Evolutionary conservation across 2,329 filamentous ascomycete species (phyloP).

Genomic region (Botrytis paeoniae): DNA sequence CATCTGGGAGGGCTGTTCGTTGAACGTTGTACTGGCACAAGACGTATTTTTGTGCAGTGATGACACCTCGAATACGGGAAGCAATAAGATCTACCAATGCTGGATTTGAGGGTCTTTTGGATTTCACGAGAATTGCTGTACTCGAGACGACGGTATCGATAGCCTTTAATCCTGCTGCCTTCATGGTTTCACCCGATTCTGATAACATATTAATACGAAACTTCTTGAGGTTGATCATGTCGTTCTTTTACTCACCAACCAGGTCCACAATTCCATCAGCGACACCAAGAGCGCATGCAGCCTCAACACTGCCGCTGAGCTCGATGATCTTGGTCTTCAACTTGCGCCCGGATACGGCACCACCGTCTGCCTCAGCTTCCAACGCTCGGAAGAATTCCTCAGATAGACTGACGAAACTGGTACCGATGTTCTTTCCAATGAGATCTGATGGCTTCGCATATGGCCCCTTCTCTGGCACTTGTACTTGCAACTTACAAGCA

Average conservation of each 20-base stretch:
- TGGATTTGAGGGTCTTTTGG: slow-evolving; percentile 74
- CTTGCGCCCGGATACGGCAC: slow-evolving; percentile 45
- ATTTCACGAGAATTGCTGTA: slow-evolving; percentile 88
- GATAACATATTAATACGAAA: slow-evolving; percentile 25
- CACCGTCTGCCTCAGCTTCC: slow-evolving; percentile 53
- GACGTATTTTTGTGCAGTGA: slow-evolving; percentile 90
- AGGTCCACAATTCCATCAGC: slow-evolving; percentile 97
- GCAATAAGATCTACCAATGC: slow-evolving; percentile 81
- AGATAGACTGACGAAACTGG: slow-evolving; percentile 86
- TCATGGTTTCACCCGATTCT: slow-evolving; percentile 99
- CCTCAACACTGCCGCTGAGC: slow-evolving; percentile 94
- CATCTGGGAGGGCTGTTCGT: slow-evolving; percentile 62
- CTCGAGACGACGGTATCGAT: slow-evolving; percentile 92
- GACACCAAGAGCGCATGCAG: slow-evolving; percentile 90
- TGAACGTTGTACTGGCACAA: slow-evolving; percentile 96
- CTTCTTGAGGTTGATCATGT: not conserved
- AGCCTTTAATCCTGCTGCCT: slow-evolving; percentile 85
- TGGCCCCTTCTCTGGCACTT: slow-evolving; percentile 82
- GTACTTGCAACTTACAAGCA: slow-evolving; percentile 89
- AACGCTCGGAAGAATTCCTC: slow-evolving; percentile 79
- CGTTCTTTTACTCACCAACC: slow-evolving; percentile 65
- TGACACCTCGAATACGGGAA: slow-evolving; percentile 85
- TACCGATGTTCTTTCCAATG: slow-evolving; percentile 89
- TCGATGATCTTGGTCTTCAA: slow-evolving; percentile 87
- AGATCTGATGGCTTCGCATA: slow-evolving; percentile 71